Evolutionary conservation across 148 eudicot species (phyloP).

Genomic region (Rhododendron williamsianum): DNA sequence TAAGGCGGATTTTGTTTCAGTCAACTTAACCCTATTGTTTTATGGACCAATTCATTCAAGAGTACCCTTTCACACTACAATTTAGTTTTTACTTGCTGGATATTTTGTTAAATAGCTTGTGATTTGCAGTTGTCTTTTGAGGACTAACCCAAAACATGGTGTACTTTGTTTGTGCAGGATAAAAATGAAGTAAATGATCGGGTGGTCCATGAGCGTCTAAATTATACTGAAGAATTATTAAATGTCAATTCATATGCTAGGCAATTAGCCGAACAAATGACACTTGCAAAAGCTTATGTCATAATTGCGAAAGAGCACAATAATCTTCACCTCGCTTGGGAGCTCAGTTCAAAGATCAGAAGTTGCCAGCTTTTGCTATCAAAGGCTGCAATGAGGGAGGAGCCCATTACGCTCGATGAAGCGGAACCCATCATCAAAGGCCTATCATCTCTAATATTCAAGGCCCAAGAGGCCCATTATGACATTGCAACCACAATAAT

Average conservation of each 20-base stretch:
- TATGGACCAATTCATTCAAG: background rate
- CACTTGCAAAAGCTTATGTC: constrained; percentile 75
- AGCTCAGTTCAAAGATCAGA: constrained; percentile 63
- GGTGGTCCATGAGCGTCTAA: constrained; percentile 26
- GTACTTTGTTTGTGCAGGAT: constrained; percentile 35
- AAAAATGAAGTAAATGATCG: constrained; percentile 18
- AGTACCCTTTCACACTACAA: background rate
- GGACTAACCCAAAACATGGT: constrained; percentile 3
- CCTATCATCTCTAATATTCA: constrained; percentile 49
- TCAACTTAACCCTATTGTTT: background rate
- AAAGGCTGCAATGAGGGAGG: constrained; percentile 73
- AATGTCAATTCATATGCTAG: constrained; percentile 56
- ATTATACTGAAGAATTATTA: constrained; percentile 38
- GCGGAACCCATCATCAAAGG: constrained; percentile 56
- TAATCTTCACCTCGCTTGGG: constrained; percentile 75
- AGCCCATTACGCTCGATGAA: constrained; percentile 47
- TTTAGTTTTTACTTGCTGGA: background rate
- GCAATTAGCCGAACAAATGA: constrained; percentile 73
- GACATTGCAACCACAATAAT: constrained; percentile 76
- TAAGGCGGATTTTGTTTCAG: background rate
- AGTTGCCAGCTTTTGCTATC: constrained; percentile 69
- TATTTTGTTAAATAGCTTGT: background rate
- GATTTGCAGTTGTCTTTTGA: background rate
- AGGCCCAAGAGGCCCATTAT: constrained; percentile 75
- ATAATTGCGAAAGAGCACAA: constrained; percentile 80